Percentiles rank a stretch among this genome's conserved stretches.
These are phyloP conservation scores for Backusella psychrophila DNA, from an alignment of 192 early-diverging fungal species.

Conservation along the genomic window DNA sequence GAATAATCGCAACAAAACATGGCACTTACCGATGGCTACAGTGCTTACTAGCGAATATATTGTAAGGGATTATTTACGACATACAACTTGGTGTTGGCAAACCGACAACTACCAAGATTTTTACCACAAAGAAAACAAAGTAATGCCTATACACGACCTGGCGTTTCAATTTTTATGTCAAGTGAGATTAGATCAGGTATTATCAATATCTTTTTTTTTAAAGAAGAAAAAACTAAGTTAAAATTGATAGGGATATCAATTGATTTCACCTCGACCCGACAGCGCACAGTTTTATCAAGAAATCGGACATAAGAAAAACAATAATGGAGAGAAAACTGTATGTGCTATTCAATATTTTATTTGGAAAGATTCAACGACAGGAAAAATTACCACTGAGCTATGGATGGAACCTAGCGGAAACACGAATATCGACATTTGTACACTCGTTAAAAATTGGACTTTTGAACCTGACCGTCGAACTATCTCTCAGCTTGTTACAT, in stretches of 20 bases:
- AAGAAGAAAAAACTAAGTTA: not conserved
- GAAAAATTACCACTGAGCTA: conserved; percentile 49
- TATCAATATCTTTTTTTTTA: not conserved
- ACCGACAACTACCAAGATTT: conserved; percentile 26
- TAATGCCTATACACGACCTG: conserved; percentile 50
- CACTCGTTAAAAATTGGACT: conserved; percentile 24
- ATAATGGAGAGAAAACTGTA: not conserved
- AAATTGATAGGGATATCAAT: conserved; percentile 30
- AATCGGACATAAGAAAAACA: conserved; percentile 19
- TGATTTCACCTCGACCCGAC: conserved; percentile 38
- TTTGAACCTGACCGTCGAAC: conserved; percentile 40
- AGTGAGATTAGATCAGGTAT: conserved; percentile 43
- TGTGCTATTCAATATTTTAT: conserved; percentile 53
- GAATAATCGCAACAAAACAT: conserved; percentile 8
- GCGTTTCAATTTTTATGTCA: conserved; percentile 57
- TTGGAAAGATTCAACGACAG: conserved; percentile 40
- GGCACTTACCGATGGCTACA: conserved; percentile 28
- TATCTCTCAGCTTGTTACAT: conserved; percentile 55
- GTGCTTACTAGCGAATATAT: conserved; percentile 39
- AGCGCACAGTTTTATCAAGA: conserved; percentile 52
- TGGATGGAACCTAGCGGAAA: conserved; percentile 52
- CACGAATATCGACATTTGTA: conserved; percentile 10
- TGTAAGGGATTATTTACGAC: conserved; percentile 45
- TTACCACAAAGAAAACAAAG: conserved; percentile 32
- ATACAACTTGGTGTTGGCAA: conserved; percentile 50